phyloP scores from a whole-genome alignment of 306 rosid species.

The Coriaria nepalensis region DNA sequence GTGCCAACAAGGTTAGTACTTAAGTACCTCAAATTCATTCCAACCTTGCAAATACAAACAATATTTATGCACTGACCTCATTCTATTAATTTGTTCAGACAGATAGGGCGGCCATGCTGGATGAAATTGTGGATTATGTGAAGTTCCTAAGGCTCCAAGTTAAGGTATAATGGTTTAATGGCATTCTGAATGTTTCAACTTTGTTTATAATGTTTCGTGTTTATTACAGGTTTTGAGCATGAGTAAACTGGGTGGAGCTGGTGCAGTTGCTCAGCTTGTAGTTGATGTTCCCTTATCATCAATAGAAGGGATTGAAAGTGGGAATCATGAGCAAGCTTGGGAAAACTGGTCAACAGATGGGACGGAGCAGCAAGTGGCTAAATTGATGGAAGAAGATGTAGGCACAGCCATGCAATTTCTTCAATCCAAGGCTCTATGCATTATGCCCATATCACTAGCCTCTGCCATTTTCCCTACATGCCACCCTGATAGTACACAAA shows the following conservation, averaged over 20 bases:
- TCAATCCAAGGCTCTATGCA: conserved; percentile 94
- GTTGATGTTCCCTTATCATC: conserved; percentile 83
- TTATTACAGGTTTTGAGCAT: conserved; percentile 71
- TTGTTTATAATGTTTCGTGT: neutral
- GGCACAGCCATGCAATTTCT: conserved; percentile 99
- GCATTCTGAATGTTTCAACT: conserved; percentile 2
- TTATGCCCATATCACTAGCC: conserved; percentile 96
- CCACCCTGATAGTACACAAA: conserved; percentile 34
- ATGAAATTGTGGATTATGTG: conserved; percentile 92
- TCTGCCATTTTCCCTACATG: conserved; percentile 73
- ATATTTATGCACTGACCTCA: neutral
- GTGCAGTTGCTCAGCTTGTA: conserved; percentile 96
- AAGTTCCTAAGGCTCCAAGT: conserved; percentile 98
- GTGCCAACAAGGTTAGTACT: conserved; percentile 71
- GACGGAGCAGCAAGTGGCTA: conserved; percentile 88
- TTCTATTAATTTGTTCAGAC: conserved; percentile 35
- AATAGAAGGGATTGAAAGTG: conserved; percentile 52
- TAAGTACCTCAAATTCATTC: neutral
- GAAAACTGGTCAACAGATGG: conserved; percentile 95
- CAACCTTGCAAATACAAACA: neutral
- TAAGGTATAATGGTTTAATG: conserved; percentile 37
- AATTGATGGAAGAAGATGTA: conserved; percentile 94
- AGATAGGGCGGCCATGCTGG: conserved; percentile 94
- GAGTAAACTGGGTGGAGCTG: conserved; percentile 96
- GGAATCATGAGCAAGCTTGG: conserved; percentile 57